phyloP scores from a whole-genome alignment of 371 early-diverging fungal species.

The Mortierella sp. region DNA sequence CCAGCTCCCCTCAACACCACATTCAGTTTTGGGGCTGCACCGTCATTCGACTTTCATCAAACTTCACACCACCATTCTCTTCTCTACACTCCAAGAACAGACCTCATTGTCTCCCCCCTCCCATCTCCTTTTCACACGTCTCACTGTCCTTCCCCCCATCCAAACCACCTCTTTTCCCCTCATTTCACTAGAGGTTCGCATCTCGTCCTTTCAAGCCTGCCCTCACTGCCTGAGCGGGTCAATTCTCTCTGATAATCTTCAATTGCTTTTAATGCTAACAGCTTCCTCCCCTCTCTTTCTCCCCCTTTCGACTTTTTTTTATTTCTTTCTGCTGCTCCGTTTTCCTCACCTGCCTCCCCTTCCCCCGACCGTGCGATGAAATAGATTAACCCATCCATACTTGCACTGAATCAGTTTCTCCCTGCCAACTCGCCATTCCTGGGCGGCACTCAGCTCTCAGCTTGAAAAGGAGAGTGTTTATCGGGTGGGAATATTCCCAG shows the following conservation, averaged over 20 bases:
- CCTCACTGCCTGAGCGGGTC: not conserved
- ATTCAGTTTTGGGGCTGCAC: no score
- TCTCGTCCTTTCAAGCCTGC: no score
- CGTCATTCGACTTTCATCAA: no score
- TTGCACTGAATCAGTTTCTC: not conserved
- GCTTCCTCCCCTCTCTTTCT: not conserved
- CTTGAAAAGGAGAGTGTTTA: not conserved
- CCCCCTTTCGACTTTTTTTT: not conserved
- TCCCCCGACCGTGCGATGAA: not conserved
- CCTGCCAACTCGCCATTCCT: constrained; percentile 10
- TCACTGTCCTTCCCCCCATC: not conserved
- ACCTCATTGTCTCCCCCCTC: no score
- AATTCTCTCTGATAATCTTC: not conserved
- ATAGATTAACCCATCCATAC: not conserved
- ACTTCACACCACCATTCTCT: no score
- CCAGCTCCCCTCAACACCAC: not conserved
- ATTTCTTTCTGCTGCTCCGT: not conserved
- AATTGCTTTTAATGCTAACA: not conserved
- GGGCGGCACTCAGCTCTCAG: constrained; percentile 5
- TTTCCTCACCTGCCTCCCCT: not conserved
- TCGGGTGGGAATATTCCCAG: constrained; percentile 1
- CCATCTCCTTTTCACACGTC: not conserved
- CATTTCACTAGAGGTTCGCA: not conserved
- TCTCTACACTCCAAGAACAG: no score
- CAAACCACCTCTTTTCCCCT: not conserved